Evolutionary conservation across 2,329 filamentous ascomycete genomes (phyloP).

Genomic region (Periconia sp.): DNA sequence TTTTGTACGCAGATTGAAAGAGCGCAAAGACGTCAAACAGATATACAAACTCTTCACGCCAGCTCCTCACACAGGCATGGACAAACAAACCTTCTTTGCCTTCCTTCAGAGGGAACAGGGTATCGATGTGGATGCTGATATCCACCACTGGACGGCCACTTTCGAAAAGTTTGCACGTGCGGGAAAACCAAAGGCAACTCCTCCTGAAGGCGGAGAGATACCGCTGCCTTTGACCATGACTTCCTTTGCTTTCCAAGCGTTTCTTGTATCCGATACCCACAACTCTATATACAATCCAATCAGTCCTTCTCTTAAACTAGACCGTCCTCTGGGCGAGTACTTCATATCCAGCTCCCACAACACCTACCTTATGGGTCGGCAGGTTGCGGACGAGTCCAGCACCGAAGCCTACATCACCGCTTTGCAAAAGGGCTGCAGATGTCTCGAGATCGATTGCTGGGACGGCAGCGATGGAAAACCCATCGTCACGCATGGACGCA

Average conservation of each 20-base stretch:
- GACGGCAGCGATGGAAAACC: conserved; percentile 86
- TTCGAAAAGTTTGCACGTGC: conserved; percentile 67
- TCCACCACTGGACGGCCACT: conserved; percentile 66
- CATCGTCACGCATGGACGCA: conserved; percentile 87
- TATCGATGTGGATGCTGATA: conserved; percentile 71
- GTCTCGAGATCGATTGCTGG: conserved; percentile 98
- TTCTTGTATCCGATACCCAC: conserved; percentile 42
- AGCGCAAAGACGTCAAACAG: conserved; percentile 75
- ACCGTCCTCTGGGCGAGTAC: conserved; percentile 91
- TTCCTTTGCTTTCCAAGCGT: conserved; percentile 72
- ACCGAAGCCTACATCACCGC: conserved; percentile 93
- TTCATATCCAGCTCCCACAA: conserved; percentile 99
- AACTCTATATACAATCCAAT: conserved; percentile 68
- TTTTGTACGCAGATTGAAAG: conserved; percentile 81
- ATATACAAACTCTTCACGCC: conserved; percentile 65
- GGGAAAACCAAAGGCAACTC: conserved; percentile 45
- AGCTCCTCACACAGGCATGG: conserved; percentile 65
- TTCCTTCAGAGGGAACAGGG: conserved; percentile 76
- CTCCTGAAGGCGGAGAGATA: conserved; percentile 33
- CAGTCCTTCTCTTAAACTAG: conserved; percentile 65
- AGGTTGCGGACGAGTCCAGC: conserved; percentile 86
- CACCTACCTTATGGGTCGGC: conserved; percentile 89
- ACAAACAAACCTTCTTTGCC: conserved; percentile 69
- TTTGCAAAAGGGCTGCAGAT: conserved; percentile 85
- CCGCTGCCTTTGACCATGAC: conserved; percentile 65